phyloP scores from a whole-genome alignment of 805 yeast species.

The Wickerhamiella galacta region DNA sequence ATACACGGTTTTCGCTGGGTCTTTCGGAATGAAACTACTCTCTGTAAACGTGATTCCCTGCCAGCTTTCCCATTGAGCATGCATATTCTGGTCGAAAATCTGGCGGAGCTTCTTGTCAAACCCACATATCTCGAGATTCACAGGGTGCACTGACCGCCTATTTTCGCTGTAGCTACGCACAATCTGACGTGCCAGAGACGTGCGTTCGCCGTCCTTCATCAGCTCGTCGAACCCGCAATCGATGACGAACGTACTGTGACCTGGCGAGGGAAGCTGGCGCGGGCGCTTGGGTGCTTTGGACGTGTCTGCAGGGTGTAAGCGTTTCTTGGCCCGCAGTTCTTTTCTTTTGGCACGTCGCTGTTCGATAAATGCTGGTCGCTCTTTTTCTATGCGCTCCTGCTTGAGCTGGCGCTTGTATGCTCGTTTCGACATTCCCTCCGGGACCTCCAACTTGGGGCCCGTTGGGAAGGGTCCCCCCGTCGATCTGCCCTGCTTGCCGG shows the following conservation, averaged over 20 bases:
- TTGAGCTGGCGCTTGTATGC: constrained; percentile 67
- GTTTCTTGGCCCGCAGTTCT: constrained; percentile 19
- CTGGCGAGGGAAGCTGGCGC: constrained; percentile 11
- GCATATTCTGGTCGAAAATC: constrained; percentile 49
- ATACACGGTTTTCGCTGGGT: constrained; percentile 32
- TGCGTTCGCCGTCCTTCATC: constrained; percentile 59
- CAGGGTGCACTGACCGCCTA: constrained; percentile 38
- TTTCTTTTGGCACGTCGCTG: constrained; percentile 40
- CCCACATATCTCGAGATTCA: constrained; percentile 44
- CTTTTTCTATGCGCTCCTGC: constrained; percentile 40
- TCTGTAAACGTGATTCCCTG: constrained; percentile 37
- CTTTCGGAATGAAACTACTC: constrained; percentile 22
- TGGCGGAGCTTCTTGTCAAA: constrained; percentile 48
- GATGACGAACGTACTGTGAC: constrained; percentile 42
- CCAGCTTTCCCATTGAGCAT: constrained; percentile 49
- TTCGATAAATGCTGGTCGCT: constrained; percentile 42
- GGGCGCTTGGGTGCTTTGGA: constrained; percentile 8
- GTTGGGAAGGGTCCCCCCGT: no score
- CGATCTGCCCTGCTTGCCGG: no score
- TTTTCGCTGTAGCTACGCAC: constrained; percentile 70
- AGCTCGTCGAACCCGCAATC: constrained; percentile 86
- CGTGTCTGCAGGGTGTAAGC: constrained; percentile 12
- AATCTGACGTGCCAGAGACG: constrained; percentile 63
- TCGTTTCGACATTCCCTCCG: constrained; percentile 75
- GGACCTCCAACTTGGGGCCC: constrained; percentile 25